These are phyloP conservation scores for Starmerella cellae DNA, from an alignment of 805 yeast species.

Conservation along the genomic window DNA sequence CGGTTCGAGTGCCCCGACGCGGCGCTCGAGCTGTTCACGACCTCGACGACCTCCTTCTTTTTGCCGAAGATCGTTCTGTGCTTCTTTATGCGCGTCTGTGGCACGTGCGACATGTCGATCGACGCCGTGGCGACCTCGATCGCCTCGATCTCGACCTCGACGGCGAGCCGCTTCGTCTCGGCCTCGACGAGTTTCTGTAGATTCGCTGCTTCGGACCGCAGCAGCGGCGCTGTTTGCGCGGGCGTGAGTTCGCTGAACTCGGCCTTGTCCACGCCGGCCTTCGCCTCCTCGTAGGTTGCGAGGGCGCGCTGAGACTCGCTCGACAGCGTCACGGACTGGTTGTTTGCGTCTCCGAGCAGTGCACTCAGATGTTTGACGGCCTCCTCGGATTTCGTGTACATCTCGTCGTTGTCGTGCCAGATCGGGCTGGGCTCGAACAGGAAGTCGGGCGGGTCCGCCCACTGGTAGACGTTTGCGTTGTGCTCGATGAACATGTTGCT, in stretches of 20 bases:
- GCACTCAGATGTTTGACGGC: conserved; percentile 28
- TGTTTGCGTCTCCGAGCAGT: conserved; percentile 29
- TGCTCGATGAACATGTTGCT: conserved; percentile 88
- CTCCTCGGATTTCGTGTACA: conserved; percentile 37
- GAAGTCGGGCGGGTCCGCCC: conserved; percentile 83
- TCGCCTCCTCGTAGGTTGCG: conserved; percentile 31
- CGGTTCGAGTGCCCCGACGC: conserved; percentile 6
- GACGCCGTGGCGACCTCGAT: conserved; percentile 76
- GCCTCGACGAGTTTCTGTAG: conserved; percentile 54
- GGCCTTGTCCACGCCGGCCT: conserved; percentile 12
- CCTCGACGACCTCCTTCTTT: conserved; percentile 24
- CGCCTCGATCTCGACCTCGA: conserved; percentile 81
- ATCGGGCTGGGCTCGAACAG: conserved; percentile 76
- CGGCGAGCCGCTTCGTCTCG: conserved; percentile 59
- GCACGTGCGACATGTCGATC: conserved; percentile 29
- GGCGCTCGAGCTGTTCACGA: conserved; percentile 8
- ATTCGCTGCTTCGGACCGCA: conserved; percentile 39
- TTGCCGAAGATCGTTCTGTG: conserved; percentile 44
- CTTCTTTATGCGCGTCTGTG: conserved; percentile 34
- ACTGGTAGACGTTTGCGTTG: conserved; percentile 39
- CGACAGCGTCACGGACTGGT: conserved; percentile 23
- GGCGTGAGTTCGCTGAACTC: conserved; percentile 26
- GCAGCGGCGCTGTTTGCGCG: conserved; percentile 23
- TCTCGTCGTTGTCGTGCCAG: conserved; percentile 91
- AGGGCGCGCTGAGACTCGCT: conserved; percentile 15